Evolutionary conservation across 2,329 filamentous ascomycete species (phyloP).

Genomic region (Pseudogymnoascus sp.): DNA sequence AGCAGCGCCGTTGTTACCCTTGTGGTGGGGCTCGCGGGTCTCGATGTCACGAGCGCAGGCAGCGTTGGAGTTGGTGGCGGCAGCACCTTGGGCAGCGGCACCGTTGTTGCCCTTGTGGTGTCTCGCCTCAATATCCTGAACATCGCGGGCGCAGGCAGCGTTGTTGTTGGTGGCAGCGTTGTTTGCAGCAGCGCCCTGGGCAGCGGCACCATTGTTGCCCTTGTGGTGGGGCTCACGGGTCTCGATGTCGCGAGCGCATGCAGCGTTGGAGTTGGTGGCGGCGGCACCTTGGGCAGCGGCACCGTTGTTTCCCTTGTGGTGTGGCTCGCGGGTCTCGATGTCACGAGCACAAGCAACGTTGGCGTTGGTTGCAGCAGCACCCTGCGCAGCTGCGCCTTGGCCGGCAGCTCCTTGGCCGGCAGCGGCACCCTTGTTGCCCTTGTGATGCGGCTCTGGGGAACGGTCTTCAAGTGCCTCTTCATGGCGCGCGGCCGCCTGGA

Average conservation of each 20-base stretch:
- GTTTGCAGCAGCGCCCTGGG: neutral
- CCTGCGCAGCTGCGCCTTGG: neutral
- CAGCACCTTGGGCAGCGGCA: constrained; percentile 1
- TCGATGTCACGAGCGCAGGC: constrained; percentile 7
- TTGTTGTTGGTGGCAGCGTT: neutral
- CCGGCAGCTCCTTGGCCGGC: neutral
- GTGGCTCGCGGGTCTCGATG: constrained; percentile 14
- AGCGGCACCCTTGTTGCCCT: neutral
- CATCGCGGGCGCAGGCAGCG: neutral
- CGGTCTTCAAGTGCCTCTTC: neutral
- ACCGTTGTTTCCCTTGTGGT: constrained; percentile 20
- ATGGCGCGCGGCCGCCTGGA: no score
- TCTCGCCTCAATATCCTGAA: neutral
- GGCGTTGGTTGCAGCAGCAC: neutral
- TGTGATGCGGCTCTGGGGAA: neutral
- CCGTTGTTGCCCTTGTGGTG: constrained; percentile 19
- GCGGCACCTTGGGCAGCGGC: constrained; percentile 17
- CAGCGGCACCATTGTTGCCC: neutral
- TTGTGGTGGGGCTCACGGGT: neutral
- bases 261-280: no score
- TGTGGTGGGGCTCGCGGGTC: constrained; percentile 17
- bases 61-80: no score
- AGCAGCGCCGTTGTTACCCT: constrained; percentile 18
- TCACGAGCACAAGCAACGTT: neutral
- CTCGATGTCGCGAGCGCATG: neutral